Conservation (phyloP, 1,139 yeast genomes). For the Entelexis sorbosivorans region DNA sequence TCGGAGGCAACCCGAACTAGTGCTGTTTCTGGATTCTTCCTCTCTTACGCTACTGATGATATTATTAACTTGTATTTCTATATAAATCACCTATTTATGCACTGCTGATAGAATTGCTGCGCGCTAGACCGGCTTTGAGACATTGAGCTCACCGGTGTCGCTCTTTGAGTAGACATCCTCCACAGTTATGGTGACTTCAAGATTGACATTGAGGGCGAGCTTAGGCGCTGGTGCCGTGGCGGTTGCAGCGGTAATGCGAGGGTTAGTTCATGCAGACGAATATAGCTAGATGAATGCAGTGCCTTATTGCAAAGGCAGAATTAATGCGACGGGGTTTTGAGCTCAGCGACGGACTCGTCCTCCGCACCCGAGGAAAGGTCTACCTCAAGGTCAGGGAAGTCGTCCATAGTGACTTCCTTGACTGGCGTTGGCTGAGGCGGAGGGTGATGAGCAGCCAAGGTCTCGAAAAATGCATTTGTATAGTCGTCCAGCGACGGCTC, state of each 20-base stretch:
- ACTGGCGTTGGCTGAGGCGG: not conserved
- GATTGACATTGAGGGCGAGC: no score
- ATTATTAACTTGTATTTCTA: not conserved
- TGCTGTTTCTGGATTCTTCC: no score
- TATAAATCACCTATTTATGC: no score
- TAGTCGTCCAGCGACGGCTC: conserved; percentile 6
- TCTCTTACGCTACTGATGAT: no score
- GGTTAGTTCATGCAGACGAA: no score
- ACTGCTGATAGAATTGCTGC: no score
- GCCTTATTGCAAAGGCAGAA: not conserved
- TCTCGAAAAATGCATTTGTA: not conserved
- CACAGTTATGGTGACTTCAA: no score
- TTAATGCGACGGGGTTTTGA: not conserved
- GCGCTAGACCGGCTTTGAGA: not conserved
- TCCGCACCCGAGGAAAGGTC: not conserved
- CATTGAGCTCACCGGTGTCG: no score
- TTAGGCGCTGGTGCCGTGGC: no score
- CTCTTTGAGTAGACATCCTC: no score
- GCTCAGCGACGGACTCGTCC: not conserved
- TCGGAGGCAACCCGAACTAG: conserved; percentile 23
- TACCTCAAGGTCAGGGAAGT: conserved; percentile 13
- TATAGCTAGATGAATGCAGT: no score
- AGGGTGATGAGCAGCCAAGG: not conserved
- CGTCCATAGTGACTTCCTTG: not conserved
- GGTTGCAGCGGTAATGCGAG: no score